Evolutionary conservation across 345 rosid species (phyloP).

Genomic region (Isatis tinctoria): DNA sequence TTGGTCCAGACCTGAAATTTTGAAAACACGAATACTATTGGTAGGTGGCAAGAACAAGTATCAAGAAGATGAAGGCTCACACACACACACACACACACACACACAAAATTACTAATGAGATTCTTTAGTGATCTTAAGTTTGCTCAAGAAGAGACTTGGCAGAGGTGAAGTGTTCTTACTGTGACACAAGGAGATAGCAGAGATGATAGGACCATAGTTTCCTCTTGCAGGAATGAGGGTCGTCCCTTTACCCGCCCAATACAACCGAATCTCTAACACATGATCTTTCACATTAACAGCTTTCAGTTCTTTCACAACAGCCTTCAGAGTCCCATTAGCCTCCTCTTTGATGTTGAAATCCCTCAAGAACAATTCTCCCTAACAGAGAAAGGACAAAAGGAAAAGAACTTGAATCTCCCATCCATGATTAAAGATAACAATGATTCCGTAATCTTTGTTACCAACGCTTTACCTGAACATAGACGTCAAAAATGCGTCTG

Average conservation of each 20-base stretch:
- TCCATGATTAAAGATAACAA: neutral
- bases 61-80: neutral
- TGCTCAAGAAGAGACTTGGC: neutral
- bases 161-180: conserved; percentile 17
- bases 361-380: neutral
- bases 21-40: neutral
- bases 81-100: too few species aligned
- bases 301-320: neutral
- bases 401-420: neutral
- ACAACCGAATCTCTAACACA: neutral
- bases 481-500: neutral
- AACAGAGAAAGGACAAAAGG: neutral
- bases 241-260: neutral
- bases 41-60: neutral
- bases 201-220: conserved; percentile 38
- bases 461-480: neutral
- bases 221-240: neutral
- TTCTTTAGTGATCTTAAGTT: neutral
- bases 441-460: neutral
- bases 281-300: neutral
- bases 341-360: neutral
- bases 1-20: neutral
- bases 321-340: neutral
- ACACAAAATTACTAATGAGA: too few species aligned
- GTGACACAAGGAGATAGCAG: conserved; percentile 52